Percentiles rank a stretch among this genome's conserved stretches.
phyloP scores from a whole-genome alignment of 352 stramenopile species.

The Phytophthora boehmeriae region DNA sequence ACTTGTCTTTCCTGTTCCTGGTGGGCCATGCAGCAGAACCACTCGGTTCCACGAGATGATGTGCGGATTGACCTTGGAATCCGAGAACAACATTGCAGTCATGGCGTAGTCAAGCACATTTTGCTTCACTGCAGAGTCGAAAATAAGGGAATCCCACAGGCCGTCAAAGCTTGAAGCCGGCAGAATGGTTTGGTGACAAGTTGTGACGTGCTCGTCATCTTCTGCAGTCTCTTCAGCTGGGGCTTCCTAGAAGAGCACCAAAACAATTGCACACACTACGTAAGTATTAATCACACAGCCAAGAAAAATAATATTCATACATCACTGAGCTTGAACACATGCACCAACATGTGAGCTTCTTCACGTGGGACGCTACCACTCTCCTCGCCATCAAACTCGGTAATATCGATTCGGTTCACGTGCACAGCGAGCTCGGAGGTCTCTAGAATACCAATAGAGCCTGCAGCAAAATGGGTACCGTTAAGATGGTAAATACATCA shows the following conservation, averaged over 20 bases:
- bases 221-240: conserved; percentile 75
- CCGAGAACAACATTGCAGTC: conserved; percentile 91
- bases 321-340: conserved; percentile 80
- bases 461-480: conserved; percentile 21
- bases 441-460: conserved; percentile 29
- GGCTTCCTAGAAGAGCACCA: conserved; percentile 49
- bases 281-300: no score
- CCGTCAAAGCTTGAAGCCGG: conserved; percentile 70
- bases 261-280: neutral
- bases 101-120: conserved; percentile 89
- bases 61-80: conserved; percentile 83
- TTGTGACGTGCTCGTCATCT: conserved; percentile 82
- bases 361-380: conserved; percentile 28
- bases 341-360: conserved; percentile 55
- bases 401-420: conserved; percentile 46
- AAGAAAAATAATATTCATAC: conserved; percentile 31
- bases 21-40: conserved; percentile 91
- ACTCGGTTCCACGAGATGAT: conserved; percentile 94
- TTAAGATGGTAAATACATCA: no score
- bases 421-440: conserved; percentile 35
- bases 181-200: conserved; percentile 77
- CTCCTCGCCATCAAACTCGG: conserved; percentile 38
- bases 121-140: conserved; percentile 77
- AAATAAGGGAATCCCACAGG: conserved; percentile 89
- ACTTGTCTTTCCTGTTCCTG: conserved; percentile 94